These are phyloP conservation scores for Straminergon stramineum DNA, from an alignment of 225 moss, liverwort and hornwort genomes.

Conservation along the genomic window DNA sequence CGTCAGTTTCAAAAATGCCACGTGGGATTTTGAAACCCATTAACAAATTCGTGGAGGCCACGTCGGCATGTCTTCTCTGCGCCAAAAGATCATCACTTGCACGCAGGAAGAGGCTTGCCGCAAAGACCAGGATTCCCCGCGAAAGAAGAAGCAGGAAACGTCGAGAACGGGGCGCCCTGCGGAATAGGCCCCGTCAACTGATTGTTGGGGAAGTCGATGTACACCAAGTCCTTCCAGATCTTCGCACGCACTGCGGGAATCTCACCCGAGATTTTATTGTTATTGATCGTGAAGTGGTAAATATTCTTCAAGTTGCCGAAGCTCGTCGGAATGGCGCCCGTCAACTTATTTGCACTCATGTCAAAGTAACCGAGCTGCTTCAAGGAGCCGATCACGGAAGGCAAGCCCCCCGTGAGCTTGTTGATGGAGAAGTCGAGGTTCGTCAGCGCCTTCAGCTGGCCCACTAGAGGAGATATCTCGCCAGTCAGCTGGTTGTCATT, in stretches of 20 bases:
- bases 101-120: slow-evolving; percentile 13
- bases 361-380: background rate
- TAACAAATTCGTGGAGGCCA: background rate
- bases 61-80: background rate
- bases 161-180: slow-evolving; percentile 2
- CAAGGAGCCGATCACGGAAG: background rate
- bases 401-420: background rate
- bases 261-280: slow-evolving; percentile 3
- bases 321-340: background rate
- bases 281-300: slow-evolving; percentile 2
- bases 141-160: background rate
- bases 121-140: slow-evolving; percentile 16
- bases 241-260: background rate
- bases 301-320: background rate
- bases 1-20: background rate
- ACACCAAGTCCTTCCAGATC: background rate
- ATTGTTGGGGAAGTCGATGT: slow-evolving; percentile 20
- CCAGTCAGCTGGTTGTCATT: slow-evolving; percentile 2
- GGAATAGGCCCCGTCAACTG: background rate
- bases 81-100: background rate
- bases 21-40: background rate
- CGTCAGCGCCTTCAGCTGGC: background rate
- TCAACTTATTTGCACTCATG: background rate
- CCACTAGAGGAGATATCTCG: background rate
- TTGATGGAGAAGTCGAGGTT: slow-evolving; percentile 20